Percentiles rank a stretch among this genome's conserved stretches.
Evolutionary conservation across 192 early-diverging fungal species (phyloP).

Genomic region (Thamnidium elegans): DNA sequence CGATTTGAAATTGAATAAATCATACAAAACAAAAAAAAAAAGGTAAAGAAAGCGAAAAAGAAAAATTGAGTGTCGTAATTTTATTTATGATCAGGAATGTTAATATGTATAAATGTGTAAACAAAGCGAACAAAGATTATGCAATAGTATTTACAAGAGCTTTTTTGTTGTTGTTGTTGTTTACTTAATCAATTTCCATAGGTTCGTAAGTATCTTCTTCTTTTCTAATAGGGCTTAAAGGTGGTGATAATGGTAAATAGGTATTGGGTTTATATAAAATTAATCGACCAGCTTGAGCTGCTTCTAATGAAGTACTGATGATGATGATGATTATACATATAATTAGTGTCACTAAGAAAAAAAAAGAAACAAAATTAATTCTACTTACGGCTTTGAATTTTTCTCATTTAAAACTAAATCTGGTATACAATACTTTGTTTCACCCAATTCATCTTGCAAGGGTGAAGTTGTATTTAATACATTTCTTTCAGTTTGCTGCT

Average conservation of each 20-base stretch:
- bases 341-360: constrained; percentile 1
- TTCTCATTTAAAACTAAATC: constrained; percentile 13
- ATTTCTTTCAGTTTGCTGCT: too few relatives aligned
- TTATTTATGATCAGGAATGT: too few relatives aligned
- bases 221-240: background rate
- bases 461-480: too few relatives aligned
- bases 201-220: constrained; percentile 8
- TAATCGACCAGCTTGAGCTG: background rate
- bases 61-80: too few relatives aligned
- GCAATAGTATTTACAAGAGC: background rate
- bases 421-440: constrained; percentile 18
- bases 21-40: too few relatives aligned
- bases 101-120: constrained; percentile 1
- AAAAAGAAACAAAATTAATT: background rate
- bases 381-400: background rate
- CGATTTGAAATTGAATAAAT: too few relatives aligned
- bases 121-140: background rate
- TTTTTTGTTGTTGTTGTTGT: background rate
- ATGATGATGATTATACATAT: background rate
- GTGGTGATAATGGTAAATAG: constrained; percentile 4
- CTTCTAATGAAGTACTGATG: background rate
- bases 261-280: background rate
- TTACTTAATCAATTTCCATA: constrained; percentile 15
- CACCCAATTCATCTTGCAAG: constrained; percentile 5
- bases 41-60: background rate